Base-by-base conservation (phyloP, 345 rosid genomes). In the Eucalyptus rudis region DNA sequence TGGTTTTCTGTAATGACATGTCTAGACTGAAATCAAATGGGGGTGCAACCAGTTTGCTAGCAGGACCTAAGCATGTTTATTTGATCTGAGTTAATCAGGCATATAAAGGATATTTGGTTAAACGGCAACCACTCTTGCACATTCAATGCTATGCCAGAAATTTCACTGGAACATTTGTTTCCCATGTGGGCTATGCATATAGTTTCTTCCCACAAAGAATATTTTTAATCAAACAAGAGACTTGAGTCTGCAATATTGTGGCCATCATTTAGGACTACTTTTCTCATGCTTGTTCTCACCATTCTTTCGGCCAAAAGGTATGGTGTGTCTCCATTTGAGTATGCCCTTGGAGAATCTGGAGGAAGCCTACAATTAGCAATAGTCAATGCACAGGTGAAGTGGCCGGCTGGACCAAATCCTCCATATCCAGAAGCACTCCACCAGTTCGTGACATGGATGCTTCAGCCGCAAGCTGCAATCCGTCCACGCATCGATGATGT, bases 391-490 rank as follows among this genome's bases (percentile, higher is more conserved):
- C 99, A 96, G 92, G 90, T 98, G 88, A 98, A 97, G 92, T 97
- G 99, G 99, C 99, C 99, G 49, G 92, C 94, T 50, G 99, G 99
- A 91, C 97, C 99, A 31, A 97, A 95, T 89, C 93, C 95, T 47
- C 93, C 96, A 36, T 97, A 97, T 86, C 99, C 99, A 44, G 99
- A 97, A 58, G 96, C 97, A 51, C 95, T 98, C 49, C 99, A 95
- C 92, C 95, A 97, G 91, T 98, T 98, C 44, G 96, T 98, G 86
- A 95, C 93, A 64, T 98, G 99, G 99, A 97, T 98, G 99, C 96
- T 98, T 90, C 99, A 97, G 93, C 95, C 99, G 3, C 98, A 97
- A 91, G 91, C 95, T 68, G 91, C 99, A 19, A 97, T 98, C 86
- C 97, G 99, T 81, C 99, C 99, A 8, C 87, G 90, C 91, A 97